Conservation (phyloP, 2,329 filamentous ascomycete genomes). For the Nemania sp. region DNA sequence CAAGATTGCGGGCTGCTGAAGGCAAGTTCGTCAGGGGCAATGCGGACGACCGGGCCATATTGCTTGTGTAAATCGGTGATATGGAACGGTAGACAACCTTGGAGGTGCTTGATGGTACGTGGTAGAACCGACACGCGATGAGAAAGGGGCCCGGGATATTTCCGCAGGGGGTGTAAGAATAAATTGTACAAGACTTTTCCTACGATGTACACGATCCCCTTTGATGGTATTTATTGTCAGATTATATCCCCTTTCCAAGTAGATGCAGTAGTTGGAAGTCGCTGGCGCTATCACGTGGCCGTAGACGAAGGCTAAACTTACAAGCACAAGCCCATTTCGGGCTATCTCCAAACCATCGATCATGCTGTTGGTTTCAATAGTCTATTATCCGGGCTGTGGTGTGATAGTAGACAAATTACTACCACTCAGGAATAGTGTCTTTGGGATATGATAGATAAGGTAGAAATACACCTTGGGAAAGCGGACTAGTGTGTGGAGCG, state of each 20-base stretch:
- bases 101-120: conserved; percentile 30
- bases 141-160: conserved; percentile 47
- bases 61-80: conserved; percentile 48
- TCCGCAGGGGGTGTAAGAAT: conserved; percentile 47
- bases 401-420: neutral
- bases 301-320: conserved; percentile 8
- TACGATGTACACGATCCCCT: conserved; percentile 30
- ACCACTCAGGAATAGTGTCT: neutral
- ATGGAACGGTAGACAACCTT: conserved; percentile 41
- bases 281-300: neutral
- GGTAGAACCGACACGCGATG: conserved; percentile 43
- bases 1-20: conserved; percentile 55
- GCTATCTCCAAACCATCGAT: conserved; percentile 19
- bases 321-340: conserved; percentile 28
- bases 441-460: neutral
- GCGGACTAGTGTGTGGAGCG: neutral
- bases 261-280: neutral
- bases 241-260: neutral
- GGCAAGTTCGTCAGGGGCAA: conserved; percentile 56
- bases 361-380: conserved; percentile 12
- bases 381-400: neutral
- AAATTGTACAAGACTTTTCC: conserved; percentile 34
- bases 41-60: conserved; percentile 57
- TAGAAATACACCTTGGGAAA: neutral
- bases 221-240: conserved; percentile 10